Percentiles rank a stretch among this genome's conserved stretches.
These are phyloP conservation scores for Echinosphaeria canescens DNA, from an alignment of 2,329 filamentous ascomycete species.

Conservation along the genomic window DNA sequence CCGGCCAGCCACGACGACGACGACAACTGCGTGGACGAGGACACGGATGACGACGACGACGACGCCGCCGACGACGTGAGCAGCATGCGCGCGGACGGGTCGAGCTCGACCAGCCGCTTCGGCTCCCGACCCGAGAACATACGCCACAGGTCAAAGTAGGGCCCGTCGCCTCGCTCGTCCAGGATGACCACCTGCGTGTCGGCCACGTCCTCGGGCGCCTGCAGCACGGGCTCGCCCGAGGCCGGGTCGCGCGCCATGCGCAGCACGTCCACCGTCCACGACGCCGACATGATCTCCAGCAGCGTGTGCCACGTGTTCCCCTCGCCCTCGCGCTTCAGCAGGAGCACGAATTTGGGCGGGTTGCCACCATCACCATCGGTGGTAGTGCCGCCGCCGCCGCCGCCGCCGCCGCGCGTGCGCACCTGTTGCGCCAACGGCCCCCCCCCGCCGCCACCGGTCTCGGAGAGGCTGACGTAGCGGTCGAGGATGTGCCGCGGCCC, in stretches of 20 bases:
- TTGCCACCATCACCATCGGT: not conserved
- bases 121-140: constrained; percentile 11
- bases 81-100: constrained; percentile 1
- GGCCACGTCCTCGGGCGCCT: not conserved
- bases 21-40: no score
- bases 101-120: constrained; percentile 9
- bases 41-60: no score
- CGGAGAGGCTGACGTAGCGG: constrained; percentile 5
- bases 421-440: not conserved
- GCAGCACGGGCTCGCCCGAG: not conserved
- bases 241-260: constrained; percentile 6
- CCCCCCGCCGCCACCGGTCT: no score
- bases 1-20: no score
- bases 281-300: constrained; percentile 13
- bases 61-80: no score
- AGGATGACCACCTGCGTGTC: constrained; percentile 10
- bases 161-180: constrained; percentile 12
- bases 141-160: constrained; percentile 15
- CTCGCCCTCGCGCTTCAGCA: constrained; percentile 13
- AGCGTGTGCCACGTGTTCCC: constrained; percentile 13
- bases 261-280: constrained; percentile 12
- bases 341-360: constrained; percentile 6
- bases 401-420: not conserved
- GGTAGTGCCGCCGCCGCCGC: not conserved
- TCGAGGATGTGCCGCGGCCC: constrained; percentile 8